These are phyloP conservation scores for Starmerella potacharoeniae DNA, from an alignment of 805 yeast genomes.

Conservation along the genomic window DNA sequence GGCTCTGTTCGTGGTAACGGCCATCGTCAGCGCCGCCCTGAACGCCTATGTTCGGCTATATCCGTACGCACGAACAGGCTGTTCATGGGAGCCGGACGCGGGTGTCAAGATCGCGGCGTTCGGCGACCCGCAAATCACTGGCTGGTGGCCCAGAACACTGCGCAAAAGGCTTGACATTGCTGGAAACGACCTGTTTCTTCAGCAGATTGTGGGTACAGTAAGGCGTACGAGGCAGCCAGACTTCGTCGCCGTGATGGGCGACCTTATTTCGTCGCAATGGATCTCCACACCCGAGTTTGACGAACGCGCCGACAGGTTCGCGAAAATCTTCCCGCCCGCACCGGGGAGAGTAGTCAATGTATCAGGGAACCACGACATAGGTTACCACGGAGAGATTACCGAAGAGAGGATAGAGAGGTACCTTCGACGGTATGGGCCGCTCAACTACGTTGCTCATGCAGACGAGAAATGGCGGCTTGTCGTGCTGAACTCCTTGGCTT, in stretches of 20 bases:
- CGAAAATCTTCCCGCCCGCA: constrained; percentile 25
- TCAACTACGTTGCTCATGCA: constrained; percentile 56
- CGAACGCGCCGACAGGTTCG: constrained; percentile 59
- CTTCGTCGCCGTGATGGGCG: constrained; percentile 86
- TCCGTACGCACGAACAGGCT: constrained; percentile 26
- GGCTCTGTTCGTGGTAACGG: neutral
- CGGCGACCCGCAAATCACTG: constrained; percentile 97
- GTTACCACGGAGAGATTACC: constrained; percentile 90
- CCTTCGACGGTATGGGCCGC: constrained; percentile 62
- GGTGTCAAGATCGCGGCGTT: constrained; percentile 63
- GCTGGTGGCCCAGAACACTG: constrained; percentile 33
- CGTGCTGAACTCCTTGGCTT: constrained; percentile 67
- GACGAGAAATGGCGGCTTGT: constrained; percentile 72
- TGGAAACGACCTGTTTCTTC: constrained; percentile 83
- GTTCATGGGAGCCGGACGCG: constrained; percentile 19
- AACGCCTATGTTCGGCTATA: constrained; percentile 64
- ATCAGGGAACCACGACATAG: constrained; percentile 93
- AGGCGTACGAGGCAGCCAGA: constrained; percentile 53
- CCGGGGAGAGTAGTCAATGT: constrained; percentile 49
- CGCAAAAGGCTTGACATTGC: constrained; percentile 67
- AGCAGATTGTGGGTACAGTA: constrained; percentile 69
- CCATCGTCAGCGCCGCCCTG: constrained; percentile 22
- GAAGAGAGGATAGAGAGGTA: constrained; percentile 81
- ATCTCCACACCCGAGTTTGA: constrained; percentile 76
- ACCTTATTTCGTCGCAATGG: constrained; percentile 90